These are phyloP conservation scores for Tolypocladium endophyticum DNA, from an alignment of 2,329 filamentous ascomycete genomes.

Conservation along the genomic window DNA sequence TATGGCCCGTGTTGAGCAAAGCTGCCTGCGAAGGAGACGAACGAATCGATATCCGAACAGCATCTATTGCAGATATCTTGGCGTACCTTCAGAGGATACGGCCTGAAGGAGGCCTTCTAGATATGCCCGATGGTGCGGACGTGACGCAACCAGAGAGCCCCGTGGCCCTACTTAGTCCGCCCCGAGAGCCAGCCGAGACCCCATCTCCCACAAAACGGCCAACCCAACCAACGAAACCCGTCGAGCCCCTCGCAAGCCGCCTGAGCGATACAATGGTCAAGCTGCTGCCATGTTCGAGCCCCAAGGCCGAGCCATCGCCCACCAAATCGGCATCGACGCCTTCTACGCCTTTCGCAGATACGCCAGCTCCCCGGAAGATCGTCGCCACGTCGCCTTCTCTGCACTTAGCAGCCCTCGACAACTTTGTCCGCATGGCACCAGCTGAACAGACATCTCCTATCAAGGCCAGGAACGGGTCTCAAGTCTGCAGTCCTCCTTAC, in stretches of 20 bases:
- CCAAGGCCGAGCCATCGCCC: slow-evolving; percentile 16
- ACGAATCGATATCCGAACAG: slow-evolving; percentile 14
- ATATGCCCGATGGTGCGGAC: slow-evolving; percentile 17
- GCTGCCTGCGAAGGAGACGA: slow-evolving; percentile 9
- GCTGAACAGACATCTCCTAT: not conserved
- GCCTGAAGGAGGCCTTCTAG: slow-evolving; percentile 12
- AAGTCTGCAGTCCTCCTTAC: not conserved
- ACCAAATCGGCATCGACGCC: slow-evolving; percentile 16
- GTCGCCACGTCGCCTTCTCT: not conserved
- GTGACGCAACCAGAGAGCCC: slow-evolving; percentile 16
- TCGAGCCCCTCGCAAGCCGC: slow-evolving; percentile 13
- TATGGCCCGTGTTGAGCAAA: slow-evolving; percentile 13
- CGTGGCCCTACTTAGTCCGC: slow-evolving; percentile 10
- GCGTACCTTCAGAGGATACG: slow-evolving; percentile 9
- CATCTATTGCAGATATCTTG: slow-evolving; percentile 14
- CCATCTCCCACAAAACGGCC: slow-evolving; percentile 20
- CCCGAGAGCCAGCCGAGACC: slow-evolving; percentile 11
- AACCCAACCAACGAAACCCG: slow-evolving; percentile 14
- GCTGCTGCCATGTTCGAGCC: slow-evolving; percentile 14
- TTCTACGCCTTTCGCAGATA: slow-evolving; percentile 13
- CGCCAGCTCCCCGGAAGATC: slow-evolving; percentile 1
- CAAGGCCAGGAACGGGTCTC: not conserved
- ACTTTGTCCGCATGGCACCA: not conserved
- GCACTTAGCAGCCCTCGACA: not conserved
- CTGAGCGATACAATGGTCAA: slow-evolving; percentile 18